Conservation (phyloP, 2,329 filamentous ascomycete species). For the Dothiorella sarmentorum region DNA sequence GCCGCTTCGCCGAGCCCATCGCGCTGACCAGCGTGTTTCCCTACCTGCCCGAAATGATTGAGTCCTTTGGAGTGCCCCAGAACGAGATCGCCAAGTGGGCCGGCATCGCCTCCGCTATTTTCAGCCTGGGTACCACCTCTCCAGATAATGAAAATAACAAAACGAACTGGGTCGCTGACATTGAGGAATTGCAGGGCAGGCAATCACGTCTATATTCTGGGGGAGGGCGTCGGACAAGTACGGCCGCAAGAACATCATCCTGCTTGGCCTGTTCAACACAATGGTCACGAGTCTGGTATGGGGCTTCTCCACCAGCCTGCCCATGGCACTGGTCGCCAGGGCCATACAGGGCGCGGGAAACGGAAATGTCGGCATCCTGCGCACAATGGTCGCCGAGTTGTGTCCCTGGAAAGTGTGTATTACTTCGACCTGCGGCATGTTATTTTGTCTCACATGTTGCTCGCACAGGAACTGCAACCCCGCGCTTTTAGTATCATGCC, state of each 20-base stretch:
- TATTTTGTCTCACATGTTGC: neutral
- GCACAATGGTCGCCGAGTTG: slow-evolving; percentile 90
- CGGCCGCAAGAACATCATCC: slow-evolving; percentile 79
- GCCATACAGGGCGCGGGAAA: slow-evolving; percentile 80
- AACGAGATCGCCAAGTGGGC: slow-evolving; percentile 60
- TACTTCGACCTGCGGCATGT: neutral
- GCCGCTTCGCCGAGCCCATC: slow-evolving; percentile 87
- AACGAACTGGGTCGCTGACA: too few species aligned
- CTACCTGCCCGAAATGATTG: slow-evolving; percentile 67
- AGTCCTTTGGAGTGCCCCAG: slow-evolving; percentile 37
- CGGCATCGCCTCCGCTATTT: slow-evolving; percentile 81
- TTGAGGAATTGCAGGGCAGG: too few species aligned
- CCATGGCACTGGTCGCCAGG: slow-evolving; percentile 75
- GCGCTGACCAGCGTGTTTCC: slow-evolving; percentile 91
- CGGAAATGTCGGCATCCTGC: slow-evolving; percentile 79
- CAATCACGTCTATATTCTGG: slow-evolving; percentile 84
- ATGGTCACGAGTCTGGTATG: slow-evolving; percentile 80
- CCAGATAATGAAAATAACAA: slow-evolving; percentile 40
- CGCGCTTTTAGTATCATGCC: slow-evolving; percentile 92
- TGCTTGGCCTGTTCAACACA: slow-evolving; percentile 70
- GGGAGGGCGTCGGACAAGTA: slow-evolving; percentile 76
- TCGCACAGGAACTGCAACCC: slow-evolving; percentile 66
- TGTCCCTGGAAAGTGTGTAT: slow-evolving; percentile 64
- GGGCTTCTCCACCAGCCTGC: slow-evolving; percentile 75
- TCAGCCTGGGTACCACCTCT: slow-evolving; percentile 44